These are phyloP conservation scores for Podospora pseudocomata DNA, from an alignment of 495 filamentous ascomycete genomes.

Conservation along the genomic window DNA sequence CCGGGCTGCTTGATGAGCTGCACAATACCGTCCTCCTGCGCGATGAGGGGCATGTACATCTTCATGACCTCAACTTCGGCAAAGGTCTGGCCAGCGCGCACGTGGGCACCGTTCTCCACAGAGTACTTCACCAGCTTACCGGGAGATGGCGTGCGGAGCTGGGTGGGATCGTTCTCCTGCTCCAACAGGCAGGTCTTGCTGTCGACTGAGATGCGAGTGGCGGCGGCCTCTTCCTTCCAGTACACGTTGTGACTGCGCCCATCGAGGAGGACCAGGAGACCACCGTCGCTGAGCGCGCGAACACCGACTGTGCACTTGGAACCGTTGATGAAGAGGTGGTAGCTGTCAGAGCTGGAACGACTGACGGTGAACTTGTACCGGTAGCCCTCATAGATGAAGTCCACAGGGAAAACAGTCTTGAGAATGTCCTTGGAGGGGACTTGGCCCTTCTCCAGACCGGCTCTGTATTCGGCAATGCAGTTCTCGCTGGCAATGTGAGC, in stretches of 20 bases:
- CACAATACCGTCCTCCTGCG: slow-evolving; percentile 95
- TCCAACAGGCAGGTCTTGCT: slow-evolving; percentile 97
- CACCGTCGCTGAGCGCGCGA: slow-evolving; percentile 87
- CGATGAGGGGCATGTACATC: slow-evolving; percentile 99
- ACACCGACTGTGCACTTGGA: slow-evolving; percentile 95
- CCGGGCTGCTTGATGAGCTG: slow-evolving; percentile 99
- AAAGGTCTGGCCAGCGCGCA: slow-evolving; percentile 88
- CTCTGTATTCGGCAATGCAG: slow-evolving; percentile 80
- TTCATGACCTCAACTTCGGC: slow-evolving; percentile 99
- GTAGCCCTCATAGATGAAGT: slow-evolving; percentile 96
- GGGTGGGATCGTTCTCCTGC: slow-evolving; percentile 98
- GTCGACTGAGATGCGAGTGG: slow-evolving; percentile 92
- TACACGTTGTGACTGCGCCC: slow-evolving; percentile 97
- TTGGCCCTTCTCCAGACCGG: slow-evolving; percentile 93
- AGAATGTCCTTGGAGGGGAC: slow-evolving; percentile 93
- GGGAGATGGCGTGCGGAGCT: slow-evolving; percentile 89
- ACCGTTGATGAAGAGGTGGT: slow-evolving; percentile 98
- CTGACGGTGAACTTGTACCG: slow-evolving; percentile 99
- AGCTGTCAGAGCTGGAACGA: slow-evolving; percentile 86
- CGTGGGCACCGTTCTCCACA: slow-evolving; percentile 93
- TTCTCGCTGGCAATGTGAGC: slow-evolving; percentile 88
- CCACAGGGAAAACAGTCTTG: slow-evolving; percentile 95
- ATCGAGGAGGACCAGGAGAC: slow-evolving; percentile 82
- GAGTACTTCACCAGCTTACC: slow-evolving; percentile 99
- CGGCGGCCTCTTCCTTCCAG: slow-evolving; percentile 98